Evolutionary conservation across 228 moss, liverwort and hornwort species (phyloP).

Genomic region (Sphagnum fallax): DNA sequence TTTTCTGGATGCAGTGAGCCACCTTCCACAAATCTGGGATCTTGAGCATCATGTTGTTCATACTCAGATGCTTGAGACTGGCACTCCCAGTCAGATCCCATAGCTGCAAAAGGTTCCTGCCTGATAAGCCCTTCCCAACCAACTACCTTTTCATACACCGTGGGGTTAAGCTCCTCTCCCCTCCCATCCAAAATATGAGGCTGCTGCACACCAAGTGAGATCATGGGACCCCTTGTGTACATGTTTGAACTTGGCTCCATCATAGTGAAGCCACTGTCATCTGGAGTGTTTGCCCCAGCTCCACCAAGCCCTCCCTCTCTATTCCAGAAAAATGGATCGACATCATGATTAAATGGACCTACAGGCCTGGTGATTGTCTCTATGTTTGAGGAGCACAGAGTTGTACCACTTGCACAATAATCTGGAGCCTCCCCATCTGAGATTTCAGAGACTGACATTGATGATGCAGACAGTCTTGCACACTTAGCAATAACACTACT

Average conservation of each 20-base stretch:
- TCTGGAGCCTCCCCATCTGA: conserved; percentile 10
- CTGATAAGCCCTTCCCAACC: conserved; percentile 7
- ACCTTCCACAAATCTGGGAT: neutral
- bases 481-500: neutral
- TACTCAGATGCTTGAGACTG: conserved; percentile 4
- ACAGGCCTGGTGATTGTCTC: neutral
- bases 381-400: neutral
- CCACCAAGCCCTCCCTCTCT: conserved; percentile 10
- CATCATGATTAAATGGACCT: neutral
- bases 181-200: neutral
- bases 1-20: conserved; percentile 1
- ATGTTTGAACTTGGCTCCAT: neutral
- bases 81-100: conserved; percentile 7
- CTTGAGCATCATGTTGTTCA: neutral
- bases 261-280: conserved; percentile 1
- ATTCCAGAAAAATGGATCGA: conserved; percentile 7
- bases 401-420: neutral
- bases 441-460: conserved; percentile 5
- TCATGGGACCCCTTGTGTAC: neutral
- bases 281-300: conserved; percentile 9
- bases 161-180: conserved; percentile 2
- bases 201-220: neutral
- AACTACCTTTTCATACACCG: conserved; percentile 3
- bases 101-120: conserved; percentile 1
- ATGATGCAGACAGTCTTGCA: neutral